Percentiles rank a stretch among this genome's conserved stretches.
Conservation (phyloP, 176 grass and related monocot genomes). For the Hordeum marinum region DNA sequence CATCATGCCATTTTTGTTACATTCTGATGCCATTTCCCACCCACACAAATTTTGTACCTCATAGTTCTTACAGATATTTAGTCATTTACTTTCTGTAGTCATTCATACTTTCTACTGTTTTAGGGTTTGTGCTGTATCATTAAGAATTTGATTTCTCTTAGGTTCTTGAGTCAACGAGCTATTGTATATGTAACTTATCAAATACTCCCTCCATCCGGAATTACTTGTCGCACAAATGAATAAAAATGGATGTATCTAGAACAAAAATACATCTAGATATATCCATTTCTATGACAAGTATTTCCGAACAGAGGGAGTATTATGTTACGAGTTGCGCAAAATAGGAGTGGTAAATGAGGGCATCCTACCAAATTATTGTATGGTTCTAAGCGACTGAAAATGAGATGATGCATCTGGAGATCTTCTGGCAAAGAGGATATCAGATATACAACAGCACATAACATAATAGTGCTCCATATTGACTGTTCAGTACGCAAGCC, state of each 20-base stretch:
- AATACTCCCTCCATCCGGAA: too few species aligned
- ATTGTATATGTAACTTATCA: not conserved
- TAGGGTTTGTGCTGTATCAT: not conserved
- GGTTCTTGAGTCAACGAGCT: not conserved
- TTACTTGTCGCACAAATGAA: too few species aligned
- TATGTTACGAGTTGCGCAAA: not conserved
- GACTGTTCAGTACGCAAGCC: not conserved
- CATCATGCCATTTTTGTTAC: not conserved
- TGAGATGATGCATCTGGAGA: not conserved
- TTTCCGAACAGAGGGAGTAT: too few species aligned
- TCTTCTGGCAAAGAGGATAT: not conserved
- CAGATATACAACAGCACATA: conserved; percentile 25
- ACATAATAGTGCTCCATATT: not conserved
- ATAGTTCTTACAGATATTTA: not conserved
- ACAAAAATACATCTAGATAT: too few species aligned
- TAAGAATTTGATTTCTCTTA: conserved; percentile 1
- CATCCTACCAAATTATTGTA: not conserved
- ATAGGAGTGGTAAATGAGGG: not conserved
- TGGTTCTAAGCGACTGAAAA: not conserved
- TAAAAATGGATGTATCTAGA: too few species aligned
- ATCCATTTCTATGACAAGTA: too few species aligned
- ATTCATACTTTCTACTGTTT: not conserved
- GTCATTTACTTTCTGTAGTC: not conserved
- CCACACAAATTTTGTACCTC: not conserved
- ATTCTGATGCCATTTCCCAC: not conserved